Evolutionary conservation across 2,329 filamentous ascomycete species (phyloP), one percentile per base, ranked within the genome.

Genomic region (Ophiosphaerella korrae): DNA sequence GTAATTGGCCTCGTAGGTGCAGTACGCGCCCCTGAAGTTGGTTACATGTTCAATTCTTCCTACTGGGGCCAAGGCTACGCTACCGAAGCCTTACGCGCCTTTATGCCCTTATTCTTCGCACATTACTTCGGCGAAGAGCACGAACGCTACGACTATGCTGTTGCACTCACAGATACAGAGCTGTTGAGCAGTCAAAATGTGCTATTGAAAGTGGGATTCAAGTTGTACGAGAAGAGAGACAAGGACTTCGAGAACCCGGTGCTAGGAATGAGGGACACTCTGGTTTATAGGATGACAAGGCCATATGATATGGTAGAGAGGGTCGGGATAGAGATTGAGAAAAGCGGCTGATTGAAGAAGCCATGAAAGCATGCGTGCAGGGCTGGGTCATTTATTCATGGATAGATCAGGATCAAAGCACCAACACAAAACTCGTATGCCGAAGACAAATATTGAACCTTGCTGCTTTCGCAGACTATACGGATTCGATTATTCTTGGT

Each of bases 121-220:
- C 68, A 72, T 38, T 73, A 69, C 33, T 60, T 63, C 1, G 67
- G 68, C 8, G 68, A 68, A 11, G 48, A 57, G 11, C 23, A 50
- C n/a, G 50, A 50, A n/a, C 49, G 52, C 23, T 72, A 64, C 46
- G 73, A 74, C 50, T 70, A 72, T 46, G 60, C 77, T 16, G 73
- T 76, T 53, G 76, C 81, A 1, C 67, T 82, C 6, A 80, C 82
- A 8, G 76, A 81, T 33, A 67, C 67, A 0, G 64, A 67, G 11
- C 87, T 89, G 59, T 48, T 52, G 7, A 75, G 74, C 3, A 88
- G 86, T 58, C 78, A 80, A 50, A 76, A 76, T 3, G 81, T 89
- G 7, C 57, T 89, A 47, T 60, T 67, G 41, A 88, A 87, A 63
- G 70, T 64, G 12, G 84, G 85, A 1, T 85, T 88, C 55, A 71